Evolutionary conservation across 2,329 filamentous ascomycete genomes (phyloP), one percentile per base, ranked within the genome.

Genomic region (Exophiala phaeomuriformis): DNA sequence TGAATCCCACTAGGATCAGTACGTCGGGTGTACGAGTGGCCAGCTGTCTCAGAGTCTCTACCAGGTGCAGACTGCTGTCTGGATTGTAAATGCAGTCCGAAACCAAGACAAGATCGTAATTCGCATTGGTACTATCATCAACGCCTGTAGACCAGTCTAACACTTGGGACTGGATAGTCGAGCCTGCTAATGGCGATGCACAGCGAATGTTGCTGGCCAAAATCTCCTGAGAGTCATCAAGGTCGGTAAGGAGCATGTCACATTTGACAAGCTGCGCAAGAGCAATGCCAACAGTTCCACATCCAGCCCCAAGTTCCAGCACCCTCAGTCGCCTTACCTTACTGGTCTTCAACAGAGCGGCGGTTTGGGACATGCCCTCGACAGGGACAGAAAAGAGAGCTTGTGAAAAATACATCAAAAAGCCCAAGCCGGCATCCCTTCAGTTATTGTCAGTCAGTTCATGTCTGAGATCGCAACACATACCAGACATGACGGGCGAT

Each of bases 71-170:
- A 48, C 84, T 77, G 55, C 80, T 84, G 62, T 85, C 83, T 10
- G 78, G 72, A 65, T 88, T 88, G 69, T 88, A 88, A 1, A 84
- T 88, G 68, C 85, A 88, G 65, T 88, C 85, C 1, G 83, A 82
- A 1, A 86, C 77, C 3, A 86, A 65, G 27, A 87, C 74, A 33
- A 88, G 63, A 65, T 85, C 79, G 62, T 80, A 75, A 7, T 62
- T 63, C 36, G 63, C 63, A 28, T 63, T 59, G 27, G 61, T 63
- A 7, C 75, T 66, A 36, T 71, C 65, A 3, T 66, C 62, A 30
- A 4, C 83, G 66, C 2, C 73, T 66, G 9, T 73, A 57, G 59
- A 76, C 84, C 85, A 88, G 65, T 86, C 80, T 3, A 88, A 73
- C 2, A 77, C 70, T 48, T 72, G 66, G 60, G 80, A 82, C 4